These are phyloP conservation scores for Aspergillus sp. DNA, from an alignment of 2,329 filamentous ascomycete genomes.

Conservation along the genomic window DNA sequence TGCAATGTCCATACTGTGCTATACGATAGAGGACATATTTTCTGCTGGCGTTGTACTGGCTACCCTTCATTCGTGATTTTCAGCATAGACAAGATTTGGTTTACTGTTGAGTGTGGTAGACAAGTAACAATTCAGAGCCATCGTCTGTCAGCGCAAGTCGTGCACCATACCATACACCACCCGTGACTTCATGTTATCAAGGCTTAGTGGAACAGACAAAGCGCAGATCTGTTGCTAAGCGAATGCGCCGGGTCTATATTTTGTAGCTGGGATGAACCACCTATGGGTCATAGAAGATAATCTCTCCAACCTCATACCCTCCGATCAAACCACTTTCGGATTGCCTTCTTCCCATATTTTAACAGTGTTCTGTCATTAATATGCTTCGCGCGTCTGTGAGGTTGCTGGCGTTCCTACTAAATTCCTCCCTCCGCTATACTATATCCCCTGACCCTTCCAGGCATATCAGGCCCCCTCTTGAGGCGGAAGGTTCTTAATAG, in stretches of 20 bases:
- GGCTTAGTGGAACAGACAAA: constrained; percentile 2
- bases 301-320: neutral
- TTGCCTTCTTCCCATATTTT: neutral
- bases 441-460: too few species aligned
- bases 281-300: constrained; percentile 3
- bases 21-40: constrained; percentile 1
- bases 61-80: neutral
- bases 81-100: neutral
- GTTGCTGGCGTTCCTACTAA: too few species aligned
- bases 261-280: constrained; percentile 3
- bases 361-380: too few species aligned
- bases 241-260: neutral
- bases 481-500: too few species aligned
- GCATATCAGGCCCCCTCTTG: too few species aligned
- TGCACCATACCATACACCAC: too few species aligned
- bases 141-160: too few species aligned
- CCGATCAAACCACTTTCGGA: constrained; percentile 2
- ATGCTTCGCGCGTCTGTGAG: too few species aligned
- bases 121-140: too few species aligned
- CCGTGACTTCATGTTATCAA: neutral
- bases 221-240: neutral
- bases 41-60: constrained; percentile 26
- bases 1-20: neutral
- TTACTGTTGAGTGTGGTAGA: neutral
- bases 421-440: too few species aligned